phyloP scores from a whole-genome alignment of 345 rosid genomes.

The Syzygium jambos region DNA sequence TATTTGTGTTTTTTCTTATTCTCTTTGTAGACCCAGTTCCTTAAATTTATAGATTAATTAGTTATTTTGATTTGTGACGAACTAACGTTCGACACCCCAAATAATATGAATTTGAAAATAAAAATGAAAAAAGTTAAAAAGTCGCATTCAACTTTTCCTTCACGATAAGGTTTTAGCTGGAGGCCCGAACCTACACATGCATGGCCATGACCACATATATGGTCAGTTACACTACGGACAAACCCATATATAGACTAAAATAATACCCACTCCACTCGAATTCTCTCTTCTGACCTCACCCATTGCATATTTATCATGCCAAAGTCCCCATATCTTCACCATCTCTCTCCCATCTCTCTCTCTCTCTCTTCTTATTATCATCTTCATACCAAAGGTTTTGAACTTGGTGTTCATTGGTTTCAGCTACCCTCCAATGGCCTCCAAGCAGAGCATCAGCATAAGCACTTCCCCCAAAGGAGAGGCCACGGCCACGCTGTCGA shows the following conservation, averaged over 20 bases:
- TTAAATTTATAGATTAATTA: background rate
- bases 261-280: background rate
- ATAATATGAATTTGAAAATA: background rate
- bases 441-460: constrained; percentile 12
- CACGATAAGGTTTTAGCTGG: background rate
- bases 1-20: background rate
- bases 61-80: background rate
- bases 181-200: background rate
- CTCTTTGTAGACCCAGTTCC: background rate
- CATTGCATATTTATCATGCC: background rate
- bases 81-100: background rate
- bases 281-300: background rate
- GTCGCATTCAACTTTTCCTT: background rate
- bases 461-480: constrained; percentile 27
- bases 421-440: background rate
- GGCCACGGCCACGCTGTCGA: background rate
- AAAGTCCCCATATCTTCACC: background rate
- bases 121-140: background rate
- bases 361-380: background rate
- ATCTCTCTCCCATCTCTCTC: background rate
- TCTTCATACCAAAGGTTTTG: background rate
- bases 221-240: background rate
- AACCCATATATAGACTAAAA: background rate
- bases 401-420: background rate
- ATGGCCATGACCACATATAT: background rate